Base-by-base conservation (phyloP, 2,329 filamentous ascomycete genomes). In the Fusarium illudens region DNA sequence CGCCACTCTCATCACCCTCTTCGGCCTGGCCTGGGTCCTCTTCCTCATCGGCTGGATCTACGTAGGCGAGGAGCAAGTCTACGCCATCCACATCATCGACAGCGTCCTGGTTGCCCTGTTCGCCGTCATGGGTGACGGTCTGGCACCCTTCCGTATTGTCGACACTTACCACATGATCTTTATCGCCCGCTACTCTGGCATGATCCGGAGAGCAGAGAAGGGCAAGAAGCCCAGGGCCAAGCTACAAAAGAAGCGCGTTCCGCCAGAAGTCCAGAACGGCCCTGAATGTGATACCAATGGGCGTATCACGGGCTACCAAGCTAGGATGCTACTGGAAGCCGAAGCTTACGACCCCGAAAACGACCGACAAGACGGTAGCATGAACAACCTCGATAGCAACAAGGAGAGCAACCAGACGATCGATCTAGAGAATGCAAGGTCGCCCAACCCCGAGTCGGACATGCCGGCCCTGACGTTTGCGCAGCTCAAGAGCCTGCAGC, bases 21-120 rank as follows among this genome's bases (percentile, higher is more conserved):
- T 96, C 71, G 93, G 93, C 73, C 83, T 95, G 12, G 92, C 92
- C 0, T 97, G 93, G 93, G 93, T 97, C 2, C 85, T 96, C n/a
- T 96, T 95, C 79, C 82, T 96, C 57, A 97, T 97, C 75, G 92
- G 90, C 49, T 96, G 93, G 93, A 92, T 96, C 75, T 94, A 93
- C 67, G 90, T 95, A 19, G 92, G 91, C 19, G 87, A 88, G 29
- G 84, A 85, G 71, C 91, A 95, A 75, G 80, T 87, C 4, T 95
- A 92, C 66, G 78, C 87, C 34, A 87, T 92, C 71, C 88, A 92
- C 64, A 79, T 92, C 50, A 91, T 92, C 67, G 90, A 92, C 78
- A 89, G 90, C 70, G 83, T 91, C 27, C 83, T 92, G 13, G 90
- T 92, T 7, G 90, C 89, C 11, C 83, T 92, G 7, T 92, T 92